Percentiles rank a stretch among this genome's conserved stretches.
These are phyloP conservation scores for Fistulifera solaris DNA, from an alignment of 108 stramenopile species.

Conservation along the genomic window DNA sequence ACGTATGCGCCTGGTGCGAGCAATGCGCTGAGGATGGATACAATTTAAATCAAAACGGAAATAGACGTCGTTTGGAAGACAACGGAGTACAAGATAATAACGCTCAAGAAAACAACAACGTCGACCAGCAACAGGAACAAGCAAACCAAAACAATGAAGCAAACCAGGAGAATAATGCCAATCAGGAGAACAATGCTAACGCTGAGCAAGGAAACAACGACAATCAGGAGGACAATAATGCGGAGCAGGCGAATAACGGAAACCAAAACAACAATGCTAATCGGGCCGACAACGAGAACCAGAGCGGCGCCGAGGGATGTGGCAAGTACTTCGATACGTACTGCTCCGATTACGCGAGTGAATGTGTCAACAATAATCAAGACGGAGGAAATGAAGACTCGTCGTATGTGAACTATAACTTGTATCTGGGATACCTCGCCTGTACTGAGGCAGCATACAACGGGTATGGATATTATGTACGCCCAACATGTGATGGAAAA, in stretches of 20 bases:
- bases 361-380: conserved; percentile 17
- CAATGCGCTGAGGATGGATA: conserved; percentile 13
- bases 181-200: conserved; percentile 13
- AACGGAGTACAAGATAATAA: conserved; percentile 7
- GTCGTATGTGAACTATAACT: conserved; percentile 1
- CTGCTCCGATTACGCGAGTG: conserved; percentile 13
- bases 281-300: not conserved
- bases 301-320: not conserved
- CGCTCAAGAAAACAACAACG: conserved; percentile 15
- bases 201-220: conserved; percentile 5
- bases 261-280: not conserved
- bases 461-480: conserved; percentile 31
- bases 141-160: conserved; percentile 8
- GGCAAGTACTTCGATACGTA: conserved; percentile 18
- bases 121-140: conserved; percentile 10
- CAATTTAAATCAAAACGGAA: conserved; percentile 6
- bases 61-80: conserved; percentile 15
- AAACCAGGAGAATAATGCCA: conserved; percentile 4
- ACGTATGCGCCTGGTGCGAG: conserved; percentile 40
- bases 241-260: not conserved
- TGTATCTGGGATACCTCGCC: conserved; percentile 31
- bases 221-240: conserved; percentile 10
- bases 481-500: conserved; percentile 41
- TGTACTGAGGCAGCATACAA: conserved; percentile 25
- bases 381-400: conserved; percentile 9